These are phyloP conservation scores for Arthrinium puccinioides DNA, from an alignment of 2,329 filamentous ascomycete genomes.

Conservation along the genomic window DNA sequence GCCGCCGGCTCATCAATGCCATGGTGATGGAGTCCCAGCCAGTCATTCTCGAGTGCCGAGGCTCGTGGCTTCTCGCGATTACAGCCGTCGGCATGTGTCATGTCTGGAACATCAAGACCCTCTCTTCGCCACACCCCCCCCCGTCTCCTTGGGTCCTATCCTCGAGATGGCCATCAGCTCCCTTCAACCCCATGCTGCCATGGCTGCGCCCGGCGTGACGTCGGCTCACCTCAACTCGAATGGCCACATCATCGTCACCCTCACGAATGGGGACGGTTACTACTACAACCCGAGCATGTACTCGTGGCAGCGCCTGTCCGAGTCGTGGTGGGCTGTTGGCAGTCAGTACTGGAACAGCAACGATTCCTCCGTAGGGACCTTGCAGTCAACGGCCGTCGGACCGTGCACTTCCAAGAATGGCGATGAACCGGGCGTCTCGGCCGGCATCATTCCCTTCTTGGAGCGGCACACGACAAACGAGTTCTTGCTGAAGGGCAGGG, in stretches of 20 bases:
- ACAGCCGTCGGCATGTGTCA: conserved; percentile 83
- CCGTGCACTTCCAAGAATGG: conserved; percentile 40
- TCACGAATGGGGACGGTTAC: conserved; percentile 93
- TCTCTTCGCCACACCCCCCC: conserved; percentile 81
- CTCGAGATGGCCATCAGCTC: conserved; percentile 79
- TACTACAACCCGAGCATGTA: conserved; percentile 81
- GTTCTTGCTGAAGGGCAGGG: conserved; percentile 82
- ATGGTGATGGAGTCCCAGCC: conserved; percentile 86
- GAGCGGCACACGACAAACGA: conserved; percentile 94
- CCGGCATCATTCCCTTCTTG: conserved; percentile 86
- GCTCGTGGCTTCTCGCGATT: conserved; percentile 84
- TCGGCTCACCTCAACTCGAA: conserved; percentile 86
- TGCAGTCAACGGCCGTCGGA: conserved; percentile 65
- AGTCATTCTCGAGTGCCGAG: conserved; percentile 85
- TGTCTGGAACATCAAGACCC: conserved; percentile 85
- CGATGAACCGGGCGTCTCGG: conserved; percentile 60
- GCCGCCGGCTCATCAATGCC: conserved; percentile 76
- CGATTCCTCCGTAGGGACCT: conserved; percentile 76
- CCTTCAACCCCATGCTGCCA: conserved; percentile 67
- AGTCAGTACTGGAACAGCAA: conserved; percentile 99
- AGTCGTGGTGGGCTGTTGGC: conserved; percentile 96
- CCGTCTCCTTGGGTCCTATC: conserved; percentile 80
- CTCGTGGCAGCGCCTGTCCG: conserved; percentile 90
- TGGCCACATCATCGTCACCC: conserved; percentile 78
- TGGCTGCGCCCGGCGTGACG: conserved; percentile 75